Conservation (phyloP, 140 eudicot species). For the Ambrosia hybrid region DNA sequence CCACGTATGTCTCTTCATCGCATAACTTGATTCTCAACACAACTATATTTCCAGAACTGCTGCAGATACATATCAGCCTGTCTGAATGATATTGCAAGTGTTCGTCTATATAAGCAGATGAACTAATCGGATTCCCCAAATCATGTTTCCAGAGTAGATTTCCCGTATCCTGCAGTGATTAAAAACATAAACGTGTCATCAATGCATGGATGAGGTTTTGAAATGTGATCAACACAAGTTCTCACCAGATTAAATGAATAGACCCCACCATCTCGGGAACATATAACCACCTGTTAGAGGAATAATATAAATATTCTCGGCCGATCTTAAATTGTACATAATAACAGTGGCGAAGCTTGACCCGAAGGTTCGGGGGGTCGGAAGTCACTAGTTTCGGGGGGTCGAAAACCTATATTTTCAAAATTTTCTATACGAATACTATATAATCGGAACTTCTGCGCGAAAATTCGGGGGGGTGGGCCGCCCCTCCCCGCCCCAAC, state of each 20-base stretch:
- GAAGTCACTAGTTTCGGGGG: too few species aligned
- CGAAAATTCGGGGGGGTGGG: too few species aligned
- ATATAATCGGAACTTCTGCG: too few species aligned
- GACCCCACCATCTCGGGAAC: constrained; percentile 83
- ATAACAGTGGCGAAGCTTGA: too few species aligned
- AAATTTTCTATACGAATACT: too few species aligned
- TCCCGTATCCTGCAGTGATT: constrained; percentile 52
- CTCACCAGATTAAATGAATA: constrained; percentile 76
- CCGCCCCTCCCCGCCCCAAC: too few species aligned
- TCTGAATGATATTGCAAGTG: constrained; percentile 26
- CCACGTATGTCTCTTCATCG: constrained; percentile 25
- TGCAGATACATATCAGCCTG: constrained; percentile 77
- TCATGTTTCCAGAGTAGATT: constrained; percentile 67
- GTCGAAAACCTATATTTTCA: too few species aligned
- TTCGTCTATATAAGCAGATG: constrained; percentile 85
- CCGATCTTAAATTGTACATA: background rate
- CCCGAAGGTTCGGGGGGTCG: too few species aligned
- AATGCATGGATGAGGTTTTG: background rate
- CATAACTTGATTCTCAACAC: constrained; percentile 40
- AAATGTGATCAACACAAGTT: constrained; percentile 6
- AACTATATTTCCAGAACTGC: constrained; percentile 65
- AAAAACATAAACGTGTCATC: background rate
- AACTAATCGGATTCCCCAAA: constrained; percentile 67
- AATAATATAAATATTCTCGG: background rate
- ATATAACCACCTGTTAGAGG: constrained; percentile 61